phyloP scores from a whole-genome alignment of 2,329 filamentous ascomycete genomes.

The Penicillium aurantiogriseum region DNA sequence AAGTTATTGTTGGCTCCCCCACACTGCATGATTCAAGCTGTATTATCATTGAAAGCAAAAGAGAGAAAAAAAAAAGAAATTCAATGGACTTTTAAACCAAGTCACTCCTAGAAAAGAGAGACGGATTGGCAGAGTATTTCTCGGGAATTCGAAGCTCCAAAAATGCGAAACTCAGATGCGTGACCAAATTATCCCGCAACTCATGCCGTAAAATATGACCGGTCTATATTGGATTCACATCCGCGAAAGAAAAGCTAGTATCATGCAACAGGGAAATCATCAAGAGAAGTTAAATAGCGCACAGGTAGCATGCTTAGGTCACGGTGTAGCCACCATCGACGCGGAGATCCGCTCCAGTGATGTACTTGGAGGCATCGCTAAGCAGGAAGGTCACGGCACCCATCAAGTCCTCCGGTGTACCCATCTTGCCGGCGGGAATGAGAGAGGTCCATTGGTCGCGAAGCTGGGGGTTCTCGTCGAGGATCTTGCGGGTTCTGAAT shows the following conservation, averaged over 20 bases:
- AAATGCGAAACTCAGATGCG: neutral
- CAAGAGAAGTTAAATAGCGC: neutral
- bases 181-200: neutral
- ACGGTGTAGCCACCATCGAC: constrained; percentile 90
- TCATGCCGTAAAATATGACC: neutral
- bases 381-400: constrained; percentile 85
- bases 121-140: neutral
- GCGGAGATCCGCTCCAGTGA: constrained; percentile 72
- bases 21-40: neutral
- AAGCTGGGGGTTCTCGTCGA: constrained; percentile 88
- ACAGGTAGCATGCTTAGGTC: constrained; percentile 51
- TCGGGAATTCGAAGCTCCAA: neutral
- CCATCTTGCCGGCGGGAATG: constrained; percentile 93
- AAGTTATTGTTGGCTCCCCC: neutral
- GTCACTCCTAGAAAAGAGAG: neutral
- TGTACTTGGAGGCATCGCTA: constrained; percentile 73
- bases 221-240: neutral
- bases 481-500: constrained; percentile 80
- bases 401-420: constrained; percentile 86
- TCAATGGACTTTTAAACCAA: neutral
- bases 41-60: neutral
- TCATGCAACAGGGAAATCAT: constrained; percentile 5
- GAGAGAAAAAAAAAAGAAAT: too few relatives aligned
- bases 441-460: constrained; percentile 87
- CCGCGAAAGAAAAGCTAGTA: neutral